Percentiles rank a stretch among this genome's conserved stretches.
These are phyloP conservation scores for Arthrobotrys iridis DNA, from an alignment of 2,329 filamentous ascomycete species.

Conservation along the genomic window DNA sequence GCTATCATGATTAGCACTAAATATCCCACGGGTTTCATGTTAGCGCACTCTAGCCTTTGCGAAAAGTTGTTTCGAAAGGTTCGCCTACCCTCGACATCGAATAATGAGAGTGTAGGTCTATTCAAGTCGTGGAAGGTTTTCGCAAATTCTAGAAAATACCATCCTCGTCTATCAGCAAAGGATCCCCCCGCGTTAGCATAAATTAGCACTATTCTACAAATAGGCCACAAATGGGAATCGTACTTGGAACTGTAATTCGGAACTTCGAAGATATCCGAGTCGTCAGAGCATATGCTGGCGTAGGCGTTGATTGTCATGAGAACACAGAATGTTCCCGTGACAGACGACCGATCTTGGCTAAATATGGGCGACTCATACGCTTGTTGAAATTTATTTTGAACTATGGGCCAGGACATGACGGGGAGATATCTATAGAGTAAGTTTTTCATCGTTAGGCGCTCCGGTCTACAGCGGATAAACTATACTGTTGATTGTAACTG, in stretches of 20 bases:
- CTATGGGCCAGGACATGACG: not conserved
- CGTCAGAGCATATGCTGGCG: slow-evolving; percentile 16
- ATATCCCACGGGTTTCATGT: not conserved
- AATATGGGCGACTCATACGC: slow-evolving; percentile 20
- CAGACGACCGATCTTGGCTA: not conserved
- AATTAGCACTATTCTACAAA: not conserved
- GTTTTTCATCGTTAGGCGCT: not conserved
- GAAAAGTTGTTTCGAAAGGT: not conserved
- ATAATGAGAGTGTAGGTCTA: slow-evolving; percentile 54
- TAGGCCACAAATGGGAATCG: not conserved
- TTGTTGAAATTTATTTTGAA: slow-evolving; percentile 4
- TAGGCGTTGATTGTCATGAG: slow-evolving; percentile 23
- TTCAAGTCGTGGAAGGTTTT: slow-evolving; percentile 56
- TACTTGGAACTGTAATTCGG: slow-evolving; percentile 16
- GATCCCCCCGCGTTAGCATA: not conserved
- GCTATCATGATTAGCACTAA: slow-evolving; percentile 56
- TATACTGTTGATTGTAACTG: not conserved
- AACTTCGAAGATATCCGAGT: slow-evolving; percentile 3
- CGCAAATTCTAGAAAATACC: slow-evolving; percentile 57
- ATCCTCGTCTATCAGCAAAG: slow-evolving; percentile 51
- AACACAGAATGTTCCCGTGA: slow-evolving; percentile 21
- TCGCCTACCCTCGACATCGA: slow-evolving; percentile 55
- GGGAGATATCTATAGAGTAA: not conserved
- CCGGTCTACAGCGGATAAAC: not conserved
- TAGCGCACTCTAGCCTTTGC: not conserved